These are phyloP conservation scores for Cylindrotheca closterium DNA, from an alignment of 108 stramenopile genomes.

Conservation along the genomic window DNA sequence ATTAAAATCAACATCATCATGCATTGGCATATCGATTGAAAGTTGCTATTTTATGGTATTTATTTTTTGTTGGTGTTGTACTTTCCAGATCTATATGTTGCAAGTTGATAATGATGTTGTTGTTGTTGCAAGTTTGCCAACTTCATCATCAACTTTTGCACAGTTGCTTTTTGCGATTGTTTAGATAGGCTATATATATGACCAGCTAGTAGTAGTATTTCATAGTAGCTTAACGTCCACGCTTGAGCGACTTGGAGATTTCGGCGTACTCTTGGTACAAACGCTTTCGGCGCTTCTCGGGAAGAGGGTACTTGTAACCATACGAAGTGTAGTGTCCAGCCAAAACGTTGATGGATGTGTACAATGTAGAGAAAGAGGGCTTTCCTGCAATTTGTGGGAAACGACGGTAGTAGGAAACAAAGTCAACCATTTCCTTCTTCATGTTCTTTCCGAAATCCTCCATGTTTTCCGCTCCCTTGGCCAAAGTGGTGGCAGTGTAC, in stretches of 20 bases:
- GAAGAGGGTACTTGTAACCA: constrained; percentile 97
- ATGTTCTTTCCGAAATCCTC: constrained; percentile 91
- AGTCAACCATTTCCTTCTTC: constrained; percentile 98
- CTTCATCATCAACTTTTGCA: too few relatives aligned
- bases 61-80: too few relatives aligned
- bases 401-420: constrained; percentile 89
- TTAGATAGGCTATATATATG: too few relatives aligned
- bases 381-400: constrained; percentile 93
- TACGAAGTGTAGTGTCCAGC: constrained; percentile 97
- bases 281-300: constrained; percentile 97
- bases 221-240: constrained; percentile 82
- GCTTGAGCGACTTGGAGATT: constrained; percentile 89
- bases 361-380: constrained; percentile 91
- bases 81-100: too few relatives aligned
- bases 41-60: too few relatives aligned
- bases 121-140: too few relatives aligned
- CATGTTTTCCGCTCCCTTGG: constrained; percentile 88
- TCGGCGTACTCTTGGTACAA: constrained; percentile 96
- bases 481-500: constrained; percentile 82
- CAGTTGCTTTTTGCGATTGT: too few relatives aligned
- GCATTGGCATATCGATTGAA: too few relatives aligned
- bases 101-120: too few relatives aligned
- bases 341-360: constrained; percentile 95
- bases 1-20: too few relatives aligned
- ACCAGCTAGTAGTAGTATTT: too few relatives aligned